phyloP scores from a whole-genome alignment of 352 stramenopile genomes.

The Pythium volutum region DNA sequence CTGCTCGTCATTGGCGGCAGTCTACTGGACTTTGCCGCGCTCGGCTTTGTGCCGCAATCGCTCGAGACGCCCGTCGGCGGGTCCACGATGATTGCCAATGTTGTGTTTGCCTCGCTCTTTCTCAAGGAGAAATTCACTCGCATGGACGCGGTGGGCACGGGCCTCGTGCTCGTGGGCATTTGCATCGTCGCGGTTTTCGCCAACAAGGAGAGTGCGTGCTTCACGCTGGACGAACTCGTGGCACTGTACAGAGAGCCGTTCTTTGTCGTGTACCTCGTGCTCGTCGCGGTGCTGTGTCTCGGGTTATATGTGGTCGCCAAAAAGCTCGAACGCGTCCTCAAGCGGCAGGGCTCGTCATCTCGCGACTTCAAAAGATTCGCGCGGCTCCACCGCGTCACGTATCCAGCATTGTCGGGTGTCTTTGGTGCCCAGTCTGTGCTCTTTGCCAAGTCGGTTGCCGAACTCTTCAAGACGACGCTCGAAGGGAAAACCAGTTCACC shows the following conservation, averaged over 20 bases:
- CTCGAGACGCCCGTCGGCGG: constrained; percentile 76
- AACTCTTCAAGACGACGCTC: constrained; percentile 81
- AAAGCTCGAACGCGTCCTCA: constrained; percentile 44
- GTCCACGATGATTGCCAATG: constrained; percentile 82
- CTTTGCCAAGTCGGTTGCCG: constrained; percentile 78
- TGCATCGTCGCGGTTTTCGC: constrained; percentile 78
- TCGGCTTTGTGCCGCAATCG: constrained; percentile 79
- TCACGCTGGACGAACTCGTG: constrained; percentile 72
- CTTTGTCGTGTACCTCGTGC: constrained; percentile 63
- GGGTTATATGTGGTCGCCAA: constrained; percentile 37
- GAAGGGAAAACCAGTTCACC: constrained; percentile 68
- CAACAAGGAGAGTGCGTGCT: constrained; percentile 70
- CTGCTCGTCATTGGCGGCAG: constrained; percentile 69
- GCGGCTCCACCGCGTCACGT: constrained; percentile 61
- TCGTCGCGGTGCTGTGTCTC: constrained; percentile 41
- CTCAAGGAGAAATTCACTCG: constrained; percentile 71
- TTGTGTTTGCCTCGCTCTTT: constrained; percentile 76
- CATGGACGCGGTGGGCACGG: constrained; percentile 59
- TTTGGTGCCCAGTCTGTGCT: constrained; percentile 81
- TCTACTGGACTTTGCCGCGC: constrained; percentile 66
- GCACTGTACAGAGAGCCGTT: constrained; percentile 55
- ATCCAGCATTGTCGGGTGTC: constrained; percentile 66
- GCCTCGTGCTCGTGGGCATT: constrained; percentile 67
- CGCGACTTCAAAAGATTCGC: constrained; percentile 49
- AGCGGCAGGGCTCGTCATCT: constrained; percentile 38